These are phyloP conservation scores for Globisporangium splendens DNA, from an alignment of 352 stramenopile genomes.

Conservation along the genomic window DNA sequence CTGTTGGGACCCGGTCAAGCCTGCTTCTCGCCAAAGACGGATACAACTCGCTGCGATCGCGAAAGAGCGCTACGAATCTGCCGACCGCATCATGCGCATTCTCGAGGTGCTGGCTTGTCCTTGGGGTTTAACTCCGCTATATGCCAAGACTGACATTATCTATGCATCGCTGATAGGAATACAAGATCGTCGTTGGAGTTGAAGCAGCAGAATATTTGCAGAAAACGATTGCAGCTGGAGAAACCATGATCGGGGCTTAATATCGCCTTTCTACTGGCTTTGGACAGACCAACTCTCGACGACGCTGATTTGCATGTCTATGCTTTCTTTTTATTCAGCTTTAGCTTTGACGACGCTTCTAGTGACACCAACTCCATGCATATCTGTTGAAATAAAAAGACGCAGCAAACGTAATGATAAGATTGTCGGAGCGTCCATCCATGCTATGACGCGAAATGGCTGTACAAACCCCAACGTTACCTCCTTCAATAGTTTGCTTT, in stretches of 20 bases:
- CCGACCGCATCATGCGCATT: slow-evolving; percentile 75
- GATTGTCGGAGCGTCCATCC: background rate
- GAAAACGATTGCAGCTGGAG: slow-evolving; percentile 25
- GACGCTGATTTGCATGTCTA: background rate
- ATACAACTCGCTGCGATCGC: slow-evolving; percentile 33
- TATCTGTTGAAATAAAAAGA: slow-evolving; percentile 8
- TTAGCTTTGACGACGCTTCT: slow-evolving; percentile 14
- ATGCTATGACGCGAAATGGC: too few relatives aligned
- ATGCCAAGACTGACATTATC: too few relatives aligned
- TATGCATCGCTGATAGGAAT: slow-evolving; percentile 21
- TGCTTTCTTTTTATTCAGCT: slow-evolving; percentile 4
- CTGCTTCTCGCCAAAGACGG: slow-evolving; percentile 31
- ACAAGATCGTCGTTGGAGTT: slow-evolving; percentile 36
- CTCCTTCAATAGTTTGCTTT: slow-evolving; percentile 16
- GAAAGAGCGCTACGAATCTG: slow-evolving; percentile 59
- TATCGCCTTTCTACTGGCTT: background rate
- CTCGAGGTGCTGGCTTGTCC: slow-evolving; percentile 70
- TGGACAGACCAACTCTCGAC: background rate
- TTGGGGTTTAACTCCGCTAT: too few relatives aligned
- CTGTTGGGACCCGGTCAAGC: slow-evolving; percentile 16
- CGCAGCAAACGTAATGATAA: background rate
- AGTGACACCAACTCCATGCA: slow-evolving; percentile 19
- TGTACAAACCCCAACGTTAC: background rate
- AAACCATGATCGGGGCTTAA: slow-evolving; percentile 13
- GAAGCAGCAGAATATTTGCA: slow-evolving; percentile 37